Percentiles rank a stretch among this genome's conserved stretches.
Evolutionary conservation across 2,329 filamentous ascomycete genomes (phyloP).

Genomic region (Penicillium sp.): DNA sequence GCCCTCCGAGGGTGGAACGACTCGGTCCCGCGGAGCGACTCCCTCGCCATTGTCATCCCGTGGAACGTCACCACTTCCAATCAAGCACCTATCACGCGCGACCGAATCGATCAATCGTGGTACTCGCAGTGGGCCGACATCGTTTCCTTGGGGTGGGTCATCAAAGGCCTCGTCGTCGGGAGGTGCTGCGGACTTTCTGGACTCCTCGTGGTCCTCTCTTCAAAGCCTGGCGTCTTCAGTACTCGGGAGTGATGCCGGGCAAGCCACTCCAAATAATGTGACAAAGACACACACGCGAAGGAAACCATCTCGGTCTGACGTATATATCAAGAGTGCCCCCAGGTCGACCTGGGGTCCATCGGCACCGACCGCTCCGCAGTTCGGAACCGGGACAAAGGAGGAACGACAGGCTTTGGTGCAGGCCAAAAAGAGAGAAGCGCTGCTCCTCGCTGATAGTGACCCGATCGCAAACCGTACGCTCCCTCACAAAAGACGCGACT

Average conservation of each 20-base stretch:
- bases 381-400: conserved; percentile 44
- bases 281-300: conserved; percentile 31
- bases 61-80: conserved; percentile 41
- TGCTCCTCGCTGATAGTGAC: conserved; percentile 47
- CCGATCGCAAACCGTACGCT: conserved; percentile 36
- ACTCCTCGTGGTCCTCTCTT: conserved; percentile 51
- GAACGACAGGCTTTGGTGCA: conserved; percentile 48
- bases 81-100: conserved; percentile 38
- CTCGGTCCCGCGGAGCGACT: conserved; percentile 43
- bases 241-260: conserved; percentile 42
- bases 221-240: conserved; percentile 51
- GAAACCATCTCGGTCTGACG: conserved; percentile 41
- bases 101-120: conserved; percentile 27
- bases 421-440: conserved; percentile 49
- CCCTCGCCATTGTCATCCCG: conserved; percentile 42
- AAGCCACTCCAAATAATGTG: conserved; percentile 28
- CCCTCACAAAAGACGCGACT: conserved; percentile 49
- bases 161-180: conserved; percentile 27
- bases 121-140: conserved; percentile 21
- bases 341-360: conserved; percentile 46
- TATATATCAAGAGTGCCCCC: conserved; percentile 29
- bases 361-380: conserved; percentile 29
- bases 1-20: conserved; percentile 18
- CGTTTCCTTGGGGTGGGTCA: conserved; percentile 29
- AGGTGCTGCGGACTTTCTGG: conserved; percentile 41